These are phyloP conservation scores for Dactylorhiza incarnata DNA, from an alignment of 106 monocot genomes.

Conservation along the genomic window DNA sequence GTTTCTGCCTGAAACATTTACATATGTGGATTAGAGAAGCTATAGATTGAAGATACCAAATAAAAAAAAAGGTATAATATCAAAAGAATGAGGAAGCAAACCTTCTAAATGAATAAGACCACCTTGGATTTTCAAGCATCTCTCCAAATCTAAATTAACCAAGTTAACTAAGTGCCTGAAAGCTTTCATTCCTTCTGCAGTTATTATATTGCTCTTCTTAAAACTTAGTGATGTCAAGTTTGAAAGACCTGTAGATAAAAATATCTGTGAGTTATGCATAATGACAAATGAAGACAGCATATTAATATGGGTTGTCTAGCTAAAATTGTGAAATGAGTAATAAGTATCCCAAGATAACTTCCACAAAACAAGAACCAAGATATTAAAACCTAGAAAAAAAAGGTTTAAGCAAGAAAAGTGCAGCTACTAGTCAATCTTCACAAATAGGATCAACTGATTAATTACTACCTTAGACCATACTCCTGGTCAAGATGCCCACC, in stretches of 20 bases:
- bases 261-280: constrained; percentile 3
- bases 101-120: constrained; percentile 85
- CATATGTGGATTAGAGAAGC: background rate
- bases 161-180: constrained; percentile 65
- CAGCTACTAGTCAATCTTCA: background rate
- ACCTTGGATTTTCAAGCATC: constrained; percentile 79
- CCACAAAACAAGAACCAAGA: background rate
- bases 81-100: constrained; percentile 12
- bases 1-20: background rate
- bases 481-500: background rate
- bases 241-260: constrained; percentile 43
- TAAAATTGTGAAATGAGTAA: background rate
- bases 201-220: constrained; percentile 73
- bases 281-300: background rate
- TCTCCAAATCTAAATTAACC: constrained; percentile 86
- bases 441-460: background rate
- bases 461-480: no score
- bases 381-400: background rate
- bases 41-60: background rate
- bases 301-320: background rate
- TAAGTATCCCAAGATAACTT: background rate
- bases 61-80: background rate
- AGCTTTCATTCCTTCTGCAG: constrained; percentile 78
- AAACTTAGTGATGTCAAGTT: constrained; percentile 84
- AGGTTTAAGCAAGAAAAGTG: background rate